A percentile compares a stretch with the other conserved stretches of the same genome.
phyloP scores from a whole-genome alignment of 2,329 filamentous ascomycete species.

The Curvularia lunata region DNA sequence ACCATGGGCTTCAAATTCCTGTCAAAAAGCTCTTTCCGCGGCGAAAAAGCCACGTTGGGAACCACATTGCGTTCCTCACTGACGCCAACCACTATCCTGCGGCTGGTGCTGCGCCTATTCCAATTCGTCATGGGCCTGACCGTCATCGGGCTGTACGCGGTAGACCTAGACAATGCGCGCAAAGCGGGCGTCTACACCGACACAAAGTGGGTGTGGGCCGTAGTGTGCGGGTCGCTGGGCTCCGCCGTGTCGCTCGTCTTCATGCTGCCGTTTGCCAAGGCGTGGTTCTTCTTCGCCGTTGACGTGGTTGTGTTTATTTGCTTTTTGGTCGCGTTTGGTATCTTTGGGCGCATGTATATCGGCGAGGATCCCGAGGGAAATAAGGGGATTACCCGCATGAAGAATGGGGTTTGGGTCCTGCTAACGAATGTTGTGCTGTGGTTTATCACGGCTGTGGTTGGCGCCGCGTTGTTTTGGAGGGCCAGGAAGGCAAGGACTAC shows the following conservation, averaged over 20 bases:
- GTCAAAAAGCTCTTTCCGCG: constrained; percentile 36
- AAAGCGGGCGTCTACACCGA: constrained; percentile 54
- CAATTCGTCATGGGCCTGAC: constrained; percentile 79
- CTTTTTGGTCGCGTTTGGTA: constrained; percentile 81
- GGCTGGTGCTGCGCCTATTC: constrained; percentile 70
- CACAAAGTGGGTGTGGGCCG: constrained; percentile 64
- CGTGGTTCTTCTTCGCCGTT: constrained; percentile 66
- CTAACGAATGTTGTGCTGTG: constrained; percentile 77
- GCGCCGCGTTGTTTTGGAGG: constrained; percentile 63
- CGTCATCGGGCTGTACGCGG: constrained; percentile 72
- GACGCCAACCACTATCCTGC: constrained; percentile 45
- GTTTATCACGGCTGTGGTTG: constrained; percentile 67
- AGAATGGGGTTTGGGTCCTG: constrained; percentile 85
- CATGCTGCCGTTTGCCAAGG: constrained; percentile 64
- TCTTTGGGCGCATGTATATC: constrained; percentile 85
- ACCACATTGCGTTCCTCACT: constrained; percentile 32
- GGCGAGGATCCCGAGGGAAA: constrained; percentile 69
- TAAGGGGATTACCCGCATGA: constrained; percentile 74
- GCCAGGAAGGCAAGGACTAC: constrained; percentile 38
- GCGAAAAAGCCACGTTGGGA: constrained; percentile 37
- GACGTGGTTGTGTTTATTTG: constrained; percentile 74
- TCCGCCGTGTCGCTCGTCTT: constrained; percentile 59
- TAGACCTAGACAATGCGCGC: constrained; percentile 47
- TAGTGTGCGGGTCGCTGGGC: constrained; percentile 34
- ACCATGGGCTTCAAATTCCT: constrained; percentile 42